phyloP scores from a whole-genome alignment of 2,329 filamentous ascomycete genomes.

The Diaporthe caulivora region DNA sequence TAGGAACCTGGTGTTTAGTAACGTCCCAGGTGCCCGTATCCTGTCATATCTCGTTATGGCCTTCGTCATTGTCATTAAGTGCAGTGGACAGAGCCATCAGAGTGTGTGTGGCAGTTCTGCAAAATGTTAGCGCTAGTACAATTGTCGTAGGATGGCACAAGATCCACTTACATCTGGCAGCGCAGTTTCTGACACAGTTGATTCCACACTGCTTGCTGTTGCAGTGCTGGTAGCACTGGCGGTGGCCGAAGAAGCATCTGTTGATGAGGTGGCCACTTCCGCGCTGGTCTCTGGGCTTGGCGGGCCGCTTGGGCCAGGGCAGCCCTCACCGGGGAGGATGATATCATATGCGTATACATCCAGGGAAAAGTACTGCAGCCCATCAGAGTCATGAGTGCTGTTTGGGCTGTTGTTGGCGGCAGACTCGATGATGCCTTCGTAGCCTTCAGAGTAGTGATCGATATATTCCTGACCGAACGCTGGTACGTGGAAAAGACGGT shows the following conservation, averaged over 20 bases:
- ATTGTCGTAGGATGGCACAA: too few species aligned
- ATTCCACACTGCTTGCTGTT: neutral
- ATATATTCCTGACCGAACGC: constrained; percentile 70
- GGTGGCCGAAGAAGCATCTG: neutral
- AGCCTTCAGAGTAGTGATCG: constrained; percentile 73
- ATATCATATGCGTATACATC: constrained; percentile 77
- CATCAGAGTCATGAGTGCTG: constrained; percentile 69
- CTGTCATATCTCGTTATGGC: neutral
- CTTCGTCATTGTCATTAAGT: neutral
- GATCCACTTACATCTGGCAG: constrained; percentile 19
- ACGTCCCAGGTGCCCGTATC: neutral
- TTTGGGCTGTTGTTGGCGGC: constrained; percentile 61
- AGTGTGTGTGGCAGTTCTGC: constrained; percentile 19
- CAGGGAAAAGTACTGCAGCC: constrained; percentile 77
- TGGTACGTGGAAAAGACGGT: constrained; percentile 75
- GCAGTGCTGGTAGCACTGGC: constrained; percentile 2
- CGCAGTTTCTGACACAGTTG: neutral
- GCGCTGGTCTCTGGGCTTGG: neutral
- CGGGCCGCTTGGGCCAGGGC: constrained; percentile 56
- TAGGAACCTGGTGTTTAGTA: neutral
- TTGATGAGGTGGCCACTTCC: neutral
- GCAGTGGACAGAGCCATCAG: constrained; percentile 5
- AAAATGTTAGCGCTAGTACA: neutral
- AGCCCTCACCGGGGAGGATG: constrained; percentile 72
- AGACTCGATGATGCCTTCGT: constrained; percentile 65